A percentile compares a stretch with the other conserved stretches of the same genome.
Conservation (phyloP, 108 stramenopile species). For the Cyclotella cryptica region DNA sequence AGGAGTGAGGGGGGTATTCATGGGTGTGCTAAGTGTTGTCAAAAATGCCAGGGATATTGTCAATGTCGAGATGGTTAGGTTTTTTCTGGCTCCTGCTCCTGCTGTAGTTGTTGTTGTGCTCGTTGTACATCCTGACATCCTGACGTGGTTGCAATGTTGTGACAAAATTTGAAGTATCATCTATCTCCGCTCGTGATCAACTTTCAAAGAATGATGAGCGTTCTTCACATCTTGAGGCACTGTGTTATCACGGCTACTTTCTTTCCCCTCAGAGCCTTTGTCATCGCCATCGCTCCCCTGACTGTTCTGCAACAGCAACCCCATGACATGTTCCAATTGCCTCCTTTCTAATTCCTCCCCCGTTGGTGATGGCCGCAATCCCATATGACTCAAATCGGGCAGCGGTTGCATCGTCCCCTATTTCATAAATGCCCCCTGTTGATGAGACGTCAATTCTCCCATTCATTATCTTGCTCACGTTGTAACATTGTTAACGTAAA, state of each 20-base stretch:
- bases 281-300: neutral
- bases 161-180: too few species aligned
- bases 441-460: too few species aligned
- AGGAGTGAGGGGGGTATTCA: slow-evolving; percentile 7
- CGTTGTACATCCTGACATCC: too few species aligned
- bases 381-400: neutral
- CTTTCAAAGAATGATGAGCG: too few species aligned
- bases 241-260: neutral
- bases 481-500: too few species aligned
- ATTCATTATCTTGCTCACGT: too few species aligned
- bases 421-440: too few species aligned
- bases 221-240: too few species aligned
- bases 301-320: neutral
- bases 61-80: slow-evolving; percentile 21
- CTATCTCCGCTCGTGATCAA: too few species aligned
- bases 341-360: slow-evolving; percentile 3
- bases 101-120: neutral
- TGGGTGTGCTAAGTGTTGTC: slow-evolving; percentile 14
- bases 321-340: neutral
- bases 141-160: too few species aligned
- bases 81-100: neutral
- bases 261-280: neutral
- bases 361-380: neutral
- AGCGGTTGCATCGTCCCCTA: neutral
- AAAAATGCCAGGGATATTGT: slow-evolving; percentile 25